A percentile compares a stretch with the other conserved stretches of the same genome.
Conservation (phyloP, 495 filamentous ascomycete genomes). For the Hyaloscypha hepaticicola region DNA sequence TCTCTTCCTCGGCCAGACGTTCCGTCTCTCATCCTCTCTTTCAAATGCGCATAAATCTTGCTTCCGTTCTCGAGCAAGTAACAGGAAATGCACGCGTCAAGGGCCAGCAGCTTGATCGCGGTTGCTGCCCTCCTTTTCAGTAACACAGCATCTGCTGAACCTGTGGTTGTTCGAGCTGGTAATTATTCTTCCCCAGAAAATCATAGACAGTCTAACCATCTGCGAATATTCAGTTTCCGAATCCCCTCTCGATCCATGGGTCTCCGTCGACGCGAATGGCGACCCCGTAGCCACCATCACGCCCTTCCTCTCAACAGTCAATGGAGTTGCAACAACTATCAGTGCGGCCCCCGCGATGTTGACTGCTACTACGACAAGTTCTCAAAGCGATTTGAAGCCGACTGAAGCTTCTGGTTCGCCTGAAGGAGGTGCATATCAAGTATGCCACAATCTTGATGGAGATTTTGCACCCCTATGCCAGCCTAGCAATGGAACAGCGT, state of each 20-base stretch:
- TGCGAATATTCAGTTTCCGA: conserved; percentile 9
- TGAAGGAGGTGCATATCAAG: conserved; percentile 21
- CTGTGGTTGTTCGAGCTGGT: conserved; percentile 9
- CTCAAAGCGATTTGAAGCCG: conserved; percentile 10
- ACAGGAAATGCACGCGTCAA: conserved; percentile 20
- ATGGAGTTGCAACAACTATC: conserved; percentile 21
- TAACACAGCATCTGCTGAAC: conserved; percentile 13
- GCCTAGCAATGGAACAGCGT: conserved; percentile 18
- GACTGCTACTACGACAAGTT: conserved; percentile 17
- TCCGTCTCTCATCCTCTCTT: not conserved
- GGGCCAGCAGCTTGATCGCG: conserved; percentile 8
- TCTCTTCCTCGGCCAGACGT: too few species aligned
- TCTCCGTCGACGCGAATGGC: conserved; percentile 24
- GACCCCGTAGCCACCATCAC: conserved; percentile 19
- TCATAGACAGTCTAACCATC: not conserved
- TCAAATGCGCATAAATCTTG: not conserved
- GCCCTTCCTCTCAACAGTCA: conserved; percentile 21
- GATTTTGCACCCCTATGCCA: conserved; percentile 26
- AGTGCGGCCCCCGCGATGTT: conserved; percentile 15
- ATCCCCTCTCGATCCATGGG: conserved; percentile 20
- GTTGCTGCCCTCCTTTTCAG: conserved; percentile 10
- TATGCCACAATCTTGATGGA: conserved; percentile 22
- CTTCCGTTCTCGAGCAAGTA: not conserved
- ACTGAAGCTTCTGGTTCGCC: conserved; percentile 12
- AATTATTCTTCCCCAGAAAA: not conserved